Base-by-base conservation (phyloP, 2,329 filamentous ascomycete species). In the Orbilia javanica region DNA sequence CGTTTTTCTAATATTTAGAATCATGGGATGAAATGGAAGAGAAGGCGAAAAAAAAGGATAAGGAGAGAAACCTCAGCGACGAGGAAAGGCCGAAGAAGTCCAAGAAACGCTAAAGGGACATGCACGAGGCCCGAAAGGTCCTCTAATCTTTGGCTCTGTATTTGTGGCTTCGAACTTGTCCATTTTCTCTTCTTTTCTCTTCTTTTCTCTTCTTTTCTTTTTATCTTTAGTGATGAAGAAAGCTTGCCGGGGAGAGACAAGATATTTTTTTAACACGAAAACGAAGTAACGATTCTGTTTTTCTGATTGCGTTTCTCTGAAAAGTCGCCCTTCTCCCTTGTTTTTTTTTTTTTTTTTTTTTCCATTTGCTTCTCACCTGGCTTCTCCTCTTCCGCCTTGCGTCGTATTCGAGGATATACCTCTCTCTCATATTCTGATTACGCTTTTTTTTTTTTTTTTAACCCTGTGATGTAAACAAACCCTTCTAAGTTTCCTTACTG, bases 11-110 rank as follows among this genome's bases (percentile, higher is more conserved):
- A 39, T 29, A 53, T 68, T 80, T 76, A 82, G 92, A 97, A 83
- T 93, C 96, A 83, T 97, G 95, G 95, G 94, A 98, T 83, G 94
- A 96, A 84, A 84, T 97, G 75, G 95, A 97, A 86, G 91, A 91
- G 84, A 97, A 97, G 87, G 94, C 89, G 0, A 88, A 87, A 82
- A 87, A 85, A 84, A 89, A 90, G 83, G 89, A 91, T 81, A 85
- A 86, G 79, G 88, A 90, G 80, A 85, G 84, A 62, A 85, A 85
- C 1, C 86, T 88, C 22, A 88, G 89, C 62, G 87, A 89, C 65
- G 88, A 89, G 57, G 73, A 72, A 34, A 85, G 83, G 53, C 85
- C 91, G 2, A 93, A 91, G 85, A 68, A 68, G n/a, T 22, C 31
- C 15, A 77, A 77, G 66, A 68, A 63, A 63, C 64, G 64, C 22